Evolutionary conservation across 805 yeast species (phyloP), one percentile per base, ranked within the genome.

Genomic region (Candida coleopterorum): DNA sequence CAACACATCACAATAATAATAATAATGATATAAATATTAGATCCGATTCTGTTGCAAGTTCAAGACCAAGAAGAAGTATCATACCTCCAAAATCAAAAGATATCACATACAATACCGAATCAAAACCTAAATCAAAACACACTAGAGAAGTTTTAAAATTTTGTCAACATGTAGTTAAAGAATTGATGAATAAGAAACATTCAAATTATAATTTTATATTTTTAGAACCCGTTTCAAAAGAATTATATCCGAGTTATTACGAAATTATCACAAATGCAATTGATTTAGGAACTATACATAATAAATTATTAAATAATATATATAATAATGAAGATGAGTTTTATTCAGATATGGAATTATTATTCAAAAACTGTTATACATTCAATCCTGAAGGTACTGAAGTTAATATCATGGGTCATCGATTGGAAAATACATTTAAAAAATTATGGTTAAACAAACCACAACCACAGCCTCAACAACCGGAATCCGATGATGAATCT

Each of bases 321-420:
- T 93, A 93, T 58, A 90, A 85, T 53, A 79, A 81, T 38, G 93
- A 88, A 14, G 95, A 85, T 42, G 89, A 85, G 44, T 88, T 90
- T 55, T 95, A 83, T 55, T 63, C 61, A 29, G 98, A 93, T 55
- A 75, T 90, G 25, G 72, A 86, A 39, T 72, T 88, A 42, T 85
- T 93, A 40, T 89, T 93, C 65, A 69, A 75, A 44, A 90, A 93
- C 62, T 90, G 97, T 64, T 93, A 86, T 58, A 70, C 74, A 11
- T 93, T 90, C 67, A 93, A 93, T 60, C 97, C 98, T 2, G 95
- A 85, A 50, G 95, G 96, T n/a, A 81, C 95, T 4, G 95, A 95
- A 33, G 98, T 93, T 25, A 87, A 89, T 58, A 75, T 77, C 74
- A 84, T 93, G 95, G 98, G 97, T 14, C 95, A 86, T 57, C 74